Evolutionary conservation across 768 basidiomycete species (phyloP).

Genomic region (Aureoboletus auriporus): DNA sequence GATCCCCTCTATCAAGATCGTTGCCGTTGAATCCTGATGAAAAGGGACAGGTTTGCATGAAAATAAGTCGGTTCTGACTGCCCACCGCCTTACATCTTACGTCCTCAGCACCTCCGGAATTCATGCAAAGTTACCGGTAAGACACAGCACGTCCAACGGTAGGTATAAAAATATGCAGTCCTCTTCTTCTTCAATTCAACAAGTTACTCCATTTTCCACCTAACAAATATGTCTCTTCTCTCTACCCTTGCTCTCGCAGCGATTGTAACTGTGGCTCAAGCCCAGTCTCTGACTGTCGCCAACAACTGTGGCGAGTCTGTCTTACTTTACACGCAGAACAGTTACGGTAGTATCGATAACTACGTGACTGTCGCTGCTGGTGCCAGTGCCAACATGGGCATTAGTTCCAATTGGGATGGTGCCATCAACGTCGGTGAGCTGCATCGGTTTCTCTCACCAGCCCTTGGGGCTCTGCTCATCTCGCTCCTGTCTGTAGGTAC

Average conservation of each 20-base stretch:
- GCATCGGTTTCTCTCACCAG: background rate
- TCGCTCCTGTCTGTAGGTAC: constrained; percentile 23
- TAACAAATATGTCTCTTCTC: constrained; percentile 18
- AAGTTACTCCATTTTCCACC: background rate
- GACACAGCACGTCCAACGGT: too few species aligned
- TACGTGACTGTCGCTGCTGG: constrained; percentile 22
- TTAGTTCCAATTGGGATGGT: constrained; percentile 30
- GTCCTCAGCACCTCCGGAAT: too few species aligned
- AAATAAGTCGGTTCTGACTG: too few species aligned
- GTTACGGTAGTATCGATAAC: constrained; percentile 25
- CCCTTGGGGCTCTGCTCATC: constrained; percentile 4
- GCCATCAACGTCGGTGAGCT: constrained; percentile 27
- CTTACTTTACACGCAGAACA: constrained; percentile 28
- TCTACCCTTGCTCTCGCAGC: constrained; percentile 17
- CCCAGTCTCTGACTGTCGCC: constrained; percentile 27
- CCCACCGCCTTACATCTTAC: too few species aligned
- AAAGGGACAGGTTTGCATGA: too few species aligned
- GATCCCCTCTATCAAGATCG: too few species aligned
- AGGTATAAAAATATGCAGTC: constrained; percentile 15
- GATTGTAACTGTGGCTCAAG: constrained; percentile 16
- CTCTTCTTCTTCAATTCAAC: constrained; percentile 4
- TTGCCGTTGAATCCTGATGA: too few species aligned
- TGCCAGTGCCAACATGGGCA: constrained; percentile 23
- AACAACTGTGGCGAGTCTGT: constrained; percentile 26
- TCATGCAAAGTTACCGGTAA: too few species aligned